These are phyloP conservation scores for Chlamydomonas sp. DNA, from an alignment of 139 green algal genomes.

Conservation along the genomic window DNA sequence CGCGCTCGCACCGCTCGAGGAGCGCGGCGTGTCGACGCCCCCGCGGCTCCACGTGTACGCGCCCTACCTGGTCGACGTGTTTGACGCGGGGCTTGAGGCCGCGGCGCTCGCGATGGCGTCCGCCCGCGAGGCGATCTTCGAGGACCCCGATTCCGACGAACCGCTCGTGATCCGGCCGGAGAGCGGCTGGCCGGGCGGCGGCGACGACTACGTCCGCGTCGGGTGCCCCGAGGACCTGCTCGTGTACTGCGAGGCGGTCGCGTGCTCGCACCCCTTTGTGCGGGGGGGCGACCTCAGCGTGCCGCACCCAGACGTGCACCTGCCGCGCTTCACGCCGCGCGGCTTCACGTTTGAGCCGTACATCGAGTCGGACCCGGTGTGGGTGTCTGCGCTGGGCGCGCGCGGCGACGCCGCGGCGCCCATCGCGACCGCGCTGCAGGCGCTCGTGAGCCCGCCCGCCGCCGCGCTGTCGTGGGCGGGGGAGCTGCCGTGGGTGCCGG, in stretches of 20 bases:
- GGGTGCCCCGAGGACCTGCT: not conserved
- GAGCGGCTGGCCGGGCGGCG: no score
- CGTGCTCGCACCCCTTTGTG: not conserved
- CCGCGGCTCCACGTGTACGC: no score
- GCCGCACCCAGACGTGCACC: not conserved
- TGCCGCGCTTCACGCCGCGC: conserved; percentile 5
- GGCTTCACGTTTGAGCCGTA: conserved; percentile 7
- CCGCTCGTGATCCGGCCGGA: not conserved
- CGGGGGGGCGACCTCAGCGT: not conserved
- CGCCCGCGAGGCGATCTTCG: not conserved
- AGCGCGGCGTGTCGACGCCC: not conserved
- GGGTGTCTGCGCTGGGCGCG: no score
- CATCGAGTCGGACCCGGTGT: conserved; percentile 8
- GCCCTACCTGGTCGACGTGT: not conserved
- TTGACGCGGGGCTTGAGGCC: no score
- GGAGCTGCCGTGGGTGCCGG: not conserved
- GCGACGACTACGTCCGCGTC: not conserved
- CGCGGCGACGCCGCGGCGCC: not conserved
- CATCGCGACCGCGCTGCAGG: conserved; percentile 1
- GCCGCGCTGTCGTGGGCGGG: not conserved
- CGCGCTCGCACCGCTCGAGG: not conserved
- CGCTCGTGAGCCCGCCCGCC: not conserved
- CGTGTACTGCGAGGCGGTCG: conserved; percentile 9
- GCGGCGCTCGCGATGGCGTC: no score
- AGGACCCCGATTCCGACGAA: not conserved